These are phyloP conservation scores for Gelatoporia subvermispora DNA, from an alignment of 768 basidiomycete genomes.

Conservation along the genomic window DNA sequence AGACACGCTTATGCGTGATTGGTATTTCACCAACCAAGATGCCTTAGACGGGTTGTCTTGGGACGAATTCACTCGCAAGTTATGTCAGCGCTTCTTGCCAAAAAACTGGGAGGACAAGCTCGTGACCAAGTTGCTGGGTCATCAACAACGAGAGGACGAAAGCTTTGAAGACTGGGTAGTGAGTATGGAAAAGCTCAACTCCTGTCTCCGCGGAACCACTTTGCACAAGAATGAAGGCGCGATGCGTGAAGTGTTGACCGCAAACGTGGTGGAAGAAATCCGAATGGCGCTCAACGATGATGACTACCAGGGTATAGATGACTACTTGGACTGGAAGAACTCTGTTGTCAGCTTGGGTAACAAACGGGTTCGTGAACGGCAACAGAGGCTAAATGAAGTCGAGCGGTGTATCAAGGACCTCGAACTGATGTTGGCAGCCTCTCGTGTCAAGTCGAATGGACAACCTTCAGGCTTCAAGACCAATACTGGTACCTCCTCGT, in stretches of 20 bases:
- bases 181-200: conserved; percentile 1
- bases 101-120: conserved; percentile 2
- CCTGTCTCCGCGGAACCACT: background rate
- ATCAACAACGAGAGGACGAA: background rate
- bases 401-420: too few relatives aligned
- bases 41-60: background rate
- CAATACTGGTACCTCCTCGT: too few relatives aligned
- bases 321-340: too few relatives aligned
- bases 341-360: too few relatives aligned
- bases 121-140: background rate
- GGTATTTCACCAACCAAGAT: background rate
- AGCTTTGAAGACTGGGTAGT: conserved; percentile 2
- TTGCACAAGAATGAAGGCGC: too few relatives aligned
- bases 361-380: too few relatives aligned
- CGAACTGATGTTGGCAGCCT: too few relatives aligned
- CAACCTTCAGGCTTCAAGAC: too few relatives aligned
- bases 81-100: background rate
- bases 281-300: background rate
- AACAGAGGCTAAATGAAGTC: too few relatives aligned
- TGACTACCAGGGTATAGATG: too few relatives aligned
- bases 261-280: background rate
- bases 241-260: too few relatives aligned
- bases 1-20: background rate
- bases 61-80: background rate
- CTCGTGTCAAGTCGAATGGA: too few relatives aligned